Evolutionary conservation across 495 filamentous ascomycete species (phyloP), one percentile per base, ranked within the genome.

Genomic region (Pyrenopolyporus hunteri): DNA sequence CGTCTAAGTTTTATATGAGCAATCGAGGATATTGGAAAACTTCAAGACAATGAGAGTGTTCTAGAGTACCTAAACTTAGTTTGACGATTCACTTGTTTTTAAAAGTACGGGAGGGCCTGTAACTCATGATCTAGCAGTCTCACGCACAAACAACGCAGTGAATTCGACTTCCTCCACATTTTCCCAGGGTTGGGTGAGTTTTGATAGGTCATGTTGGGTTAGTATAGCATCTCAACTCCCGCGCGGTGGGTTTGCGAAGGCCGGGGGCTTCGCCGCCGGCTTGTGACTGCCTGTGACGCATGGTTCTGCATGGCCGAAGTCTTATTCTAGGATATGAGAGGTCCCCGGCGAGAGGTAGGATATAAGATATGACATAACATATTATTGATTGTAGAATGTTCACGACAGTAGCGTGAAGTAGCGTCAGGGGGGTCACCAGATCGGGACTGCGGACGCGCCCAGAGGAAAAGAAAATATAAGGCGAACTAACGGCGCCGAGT

Each of bases 141-240:
- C 57, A 66, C 39, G 51, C 57, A 57, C 63, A 66, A 66, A 66
- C 51, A 50, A 35, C 57, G 52, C 50, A 57, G 45, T 6, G 14
- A 44, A 8, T 4, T n/a, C 33, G 13, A 9, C 23, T 11, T 3
- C 51, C 39, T 46, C 51, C 50, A 39, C 31, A 60, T 46, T 37
- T 40, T 43, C 57, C 46, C 23, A 16, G 43, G 49, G 6, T 22
- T 43, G 16, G 49, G 49, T 6, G 37, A 40, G 44, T 51, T 31
- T 49, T 57, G 63, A 60, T 48, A 60, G 63, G 63, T 51, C 63
- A 60, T 59, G 46, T 20, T 39, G 19, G 28, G 19, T 32, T n/a
- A 44, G 37, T 13, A 52, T 22, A 23, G 28, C 22, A 44, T 64
- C 31, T 28, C 36, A 54, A 54, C 33, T 55, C 56, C 37, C 44